Conservation (phyloP, 371 early-diverging fungal species). For the Haplosporangium sp. region DNA sequence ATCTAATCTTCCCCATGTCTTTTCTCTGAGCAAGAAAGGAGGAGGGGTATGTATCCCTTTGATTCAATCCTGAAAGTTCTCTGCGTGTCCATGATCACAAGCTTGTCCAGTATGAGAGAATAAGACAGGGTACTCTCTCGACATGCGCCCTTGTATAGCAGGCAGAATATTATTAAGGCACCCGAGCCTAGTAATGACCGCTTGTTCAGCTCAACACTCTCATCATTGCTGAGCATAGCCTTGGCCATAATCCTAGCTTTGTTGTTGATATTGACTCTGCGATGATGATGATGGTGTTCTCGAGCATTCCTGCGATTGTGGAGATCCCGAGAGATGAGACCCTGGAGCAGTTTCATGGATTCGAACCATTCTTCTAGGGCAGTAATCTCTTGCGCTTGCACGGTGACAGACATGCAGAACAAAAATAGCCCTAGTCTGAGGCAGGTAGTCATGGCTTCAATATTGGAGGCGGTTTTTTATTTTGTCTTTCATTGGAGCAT, state of each 20-base stretch:
- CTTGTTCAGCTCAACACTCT: slow-evolving; percentile 1
- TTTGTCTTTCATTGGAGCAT: too few relatives aligned
- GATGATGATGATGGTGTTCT: background rate
- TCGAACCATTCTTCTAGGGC: slow-evolving; percentile 49
- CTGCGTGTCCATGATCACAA: too few relatives aligned
- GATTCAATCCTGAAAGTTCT: too few relatives aligned
- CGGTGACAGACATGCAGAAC: background rate
- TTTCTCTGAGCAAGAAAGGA: too few relatives aligned
- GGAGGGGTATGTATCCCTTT: too few relatives aligned
- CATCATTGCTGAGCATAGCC: background rate
- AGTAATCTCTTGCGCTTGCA: slow-evolving; percentile 35
- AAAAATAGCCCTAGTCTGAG: slow-evolving; percentile 11
- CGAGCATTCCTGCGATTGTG: slow-evolving; percentile 3
- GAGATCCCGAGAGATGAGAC: slow-evolving; percentile 24
- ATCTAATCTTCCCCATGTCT: too few relatives aligned
- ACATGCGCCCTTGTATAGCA: too few relatives aligned
- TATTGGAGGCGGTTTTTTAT: too few relatives aligned
- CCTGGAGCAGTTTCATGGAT: slow-evolving; percentile 24
- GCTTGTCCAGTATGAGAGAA: too few relatives aligned
- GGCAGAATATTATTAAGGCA: too few relatives aligned
- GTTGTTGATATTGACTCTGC: background rate
- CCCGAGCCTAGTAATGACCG: background rate
- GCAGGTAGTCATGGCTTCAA: slow-evolving; percentile 11
- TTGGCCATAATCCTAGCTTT: slow-evolving; percentile 6
- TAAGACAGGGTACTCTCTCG: too few relatives aligned